phyloP scores from a whole-genome alignment of 768 basidiomycete species.

The Tubosaeta sp. region DNA sequence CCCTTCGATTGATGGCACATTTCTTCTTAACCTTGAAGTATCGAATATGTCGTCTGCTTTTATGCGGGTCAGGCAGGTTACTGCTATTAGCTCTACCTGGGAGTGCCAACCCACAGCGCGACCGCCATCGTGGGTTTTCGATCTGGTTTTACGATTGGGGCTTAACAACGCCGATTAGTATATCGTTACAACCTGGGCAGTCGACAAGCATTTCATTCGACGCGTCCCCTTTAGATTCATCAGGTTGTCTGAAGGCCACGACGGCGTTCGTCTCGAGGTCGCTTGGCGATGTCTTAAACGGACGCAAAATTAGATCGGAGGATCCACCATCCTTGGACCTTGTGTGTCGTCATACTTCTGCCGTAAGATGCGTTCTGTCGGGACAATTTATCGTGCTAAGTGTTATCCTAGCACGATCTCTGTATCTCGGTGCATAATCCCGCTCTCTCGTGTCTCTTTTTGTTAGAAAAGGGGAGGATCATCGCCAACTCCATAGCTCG shows the following conservation, averaged over 20 bases:
- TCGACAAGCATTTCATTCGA: conserved; percentile 42
- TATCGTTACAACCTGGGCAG: conserved; percentile 44
- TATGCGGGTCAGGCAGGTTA: conserved; percentile 53
- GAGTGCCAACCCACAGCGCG: conserved; percentile 39
- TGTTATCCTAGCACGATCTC: conserved; percentile 7
- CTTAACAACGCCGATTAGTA: conserved; percentile 31
- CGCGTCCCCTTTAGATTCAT: conserved; percentile 36
- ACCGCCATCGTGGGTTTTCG: conserved; percentile 39
- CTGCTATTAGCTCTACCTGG: conserved; percentile 70
- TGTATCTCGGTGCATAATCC: conserved; percentile 19
- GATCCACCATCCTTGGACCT: conserved; percentile 54
- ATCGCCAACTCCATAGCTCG: conserved; percentile 33
- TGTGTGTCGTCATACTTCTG: conserved; percentile 42
- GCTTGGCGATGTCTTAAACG: conserved; percentile 48
- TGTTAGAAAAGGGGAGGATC: conserved; percentile 45
- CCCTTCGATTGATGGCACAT: conserved; percentile 44
- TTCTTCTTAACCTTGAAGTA: conserved; percentile 51
- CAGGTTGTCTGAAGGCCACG: conserved; percentile 39
- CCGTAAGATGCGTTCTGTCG: conserved; percentile 34
- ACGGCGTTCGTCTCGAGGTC: conserved; percentile 49
- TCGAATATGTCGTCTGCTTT: conserved; percentile 44
- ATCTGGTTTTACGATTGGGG: not conserved
- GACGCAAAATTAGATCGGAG: conserved; percentile 34
- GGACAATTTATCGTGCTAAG: not conserved
- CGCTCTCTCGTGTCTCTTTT: conserved; percentile 42